These are phyloP conservation scores for Mycena epipterygia DNA, from an alignment of 768 basidiomycete genomes.

Conservation along the genomic window DNA sequence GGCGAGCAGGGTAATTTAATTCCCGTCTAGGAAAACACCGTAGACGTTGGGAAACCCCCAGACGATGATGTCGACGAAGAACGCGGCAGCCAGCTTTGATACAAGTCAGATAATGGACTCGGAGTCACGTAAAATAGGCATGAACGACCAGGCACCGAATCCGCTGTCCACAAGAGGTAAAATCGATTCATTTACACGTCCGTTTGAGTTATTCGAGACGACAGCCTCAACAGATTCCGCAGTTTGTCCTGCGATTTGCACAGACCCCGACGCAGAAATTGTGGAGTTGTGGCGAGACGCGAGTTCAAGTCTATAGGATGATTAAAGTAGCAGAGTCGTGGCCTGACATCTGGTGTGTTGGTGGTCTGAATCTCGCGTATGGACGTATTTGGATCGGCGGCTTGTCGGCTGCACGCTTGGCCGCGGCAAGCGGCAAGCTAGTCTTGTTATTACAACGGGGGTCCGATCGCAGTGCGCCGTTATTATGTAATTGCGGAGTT, in stretches of 20 bases:
- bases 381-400: too few relatives aligned
- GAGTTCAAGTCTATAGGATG: not conserved
- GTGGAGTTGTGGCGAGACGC: not conserved
- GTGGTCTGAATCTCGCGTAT: too few relatives aligned
- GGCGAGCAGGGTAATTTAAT: not conserved
- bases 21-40: slow-evolving; percentile 45
- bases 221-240: too few relatives aligned
- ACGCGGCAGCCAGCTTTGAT: slow-evolving; percentile 41
- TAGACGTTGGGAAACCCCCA: slow-evolving; percentile 47
- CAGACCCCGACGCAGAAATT: not conserved
- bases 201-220: not conserved
- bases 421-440: too few relatives aligned
- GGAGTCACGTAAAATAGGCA: not conserved
- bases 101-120: not conserved
- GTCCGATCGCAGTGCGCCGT: too few relatives aligned
- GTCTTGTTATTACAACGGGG: too few relatives aligned
- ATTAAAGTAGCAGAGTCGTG: too few relatives aligned
- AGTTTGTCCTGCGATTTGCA: not conserved
- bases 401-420: too few relatives aligned
- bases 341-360: too few relatives aligned
- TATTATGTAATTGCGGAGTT: too few relatives aligned
- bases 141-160: slow-evolving; percentile 42
- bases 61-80: slow-evolving; percentile 42
- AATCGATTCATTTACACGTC: not conserved
- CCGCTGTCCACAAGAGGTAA: slow-evolving; percentile 41